Percentiles rank a stretch among this genome's conserved stretches.
Conservation (phyloP, 2,329 filamentous ascomycete genomes). For the Stagonosporopsis cucurbitacearum region DNA sequence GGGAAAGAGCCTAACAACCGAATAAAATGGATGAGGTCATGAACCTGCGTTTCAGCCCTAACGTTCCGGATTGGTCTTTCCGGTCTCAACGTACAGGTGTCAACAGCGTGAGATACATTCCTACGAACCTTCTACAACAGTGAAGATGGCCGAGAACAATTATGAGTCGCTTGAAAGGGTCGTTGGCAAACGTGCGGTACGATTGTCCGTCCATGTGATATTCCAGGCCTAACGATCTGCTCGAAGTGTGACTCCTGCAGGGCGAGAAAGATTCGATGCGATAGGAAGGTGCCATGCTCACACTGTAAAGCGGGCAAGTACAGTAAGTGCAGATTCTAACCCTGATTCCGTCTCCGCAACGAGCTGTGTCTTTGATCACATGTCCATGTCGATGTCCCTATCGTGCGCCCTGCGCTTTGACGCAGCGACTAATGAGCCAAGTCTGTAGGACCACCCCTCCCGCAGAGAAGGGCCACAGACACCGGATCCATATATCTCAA, state of each 20-base stretch:
- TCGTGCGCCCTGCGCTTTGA: too few relatives aligned
- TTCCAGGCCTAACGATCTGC: neutral
- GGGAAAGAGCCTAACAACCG: neutral
- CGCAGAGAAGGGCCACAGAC: neutral
- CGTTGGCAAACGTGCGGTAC: constrained; percentile 1
- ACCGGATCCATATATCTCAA: neutral
- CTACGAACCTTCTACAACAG: neutral
- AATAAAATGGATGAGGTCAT: neutral
- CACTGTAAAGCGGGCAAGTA: neutral
- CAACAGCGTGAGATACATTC: neutral
- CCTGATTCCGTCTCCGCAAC: neutral
- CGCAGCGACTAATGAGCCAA: neutral
- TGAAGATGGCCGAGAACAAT: neutral
- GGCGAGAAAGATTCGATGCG: neutral
- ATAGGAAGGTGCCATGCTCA: neutral
- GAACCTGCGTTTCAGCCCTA: neutral
- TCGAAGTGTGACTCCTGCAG: neutral
- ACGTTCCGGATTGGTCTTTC: neutral
- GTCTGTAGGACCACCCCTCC: neutral
- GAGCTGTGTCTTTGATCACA: neutral
- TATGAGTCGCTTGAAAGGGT: neutral
- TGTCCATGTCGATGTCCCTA: neutral
- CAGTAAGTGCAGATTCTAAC: neutral
- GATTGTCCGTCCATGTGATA: neutral
- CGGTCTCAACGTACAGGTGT: neutral